A percentile compares a stretch with the other conserved stretches of the same genome.
These are phyloP conservation scores for Chimonanthus salicifolius DNA, from an alignment of 164 flowering plant genomes.

Conservation along the genomic window DNA sequence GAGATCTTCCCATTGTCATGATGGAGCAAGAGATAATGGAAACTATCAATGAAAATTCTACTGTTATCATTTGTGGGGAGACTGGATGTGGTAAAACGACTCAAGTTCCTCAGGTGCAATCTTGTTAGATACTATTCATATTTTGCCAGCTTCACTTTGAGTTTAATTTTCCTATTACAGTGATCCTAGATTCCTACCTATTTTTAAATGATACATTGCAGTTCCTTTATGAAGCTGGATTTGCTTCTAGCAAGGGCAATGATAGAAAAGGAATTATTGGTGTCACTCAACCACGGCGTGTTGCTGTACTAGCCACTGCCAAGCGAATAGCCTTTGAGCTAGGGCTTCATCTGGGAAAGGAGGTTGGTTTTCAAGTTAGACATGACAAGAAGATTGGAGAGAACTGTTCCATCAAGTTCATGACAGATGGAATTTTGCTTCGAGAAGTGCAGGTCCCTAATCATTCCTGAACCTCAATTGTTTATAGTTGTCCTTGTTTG, in stretches of 20 bases:
- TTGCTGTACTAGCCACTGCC: slow-evolving; percentile 96
- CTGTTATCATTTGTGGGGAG: slow-evolving; percentile 83
- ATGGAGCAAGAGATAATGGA: slow-evolving; percentile 99
- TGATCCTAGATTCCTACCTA: neutral
- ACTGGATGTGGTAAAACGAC: slow-evolving; percentile 98
- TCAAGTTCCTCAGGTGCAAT: slow-evolving; percentile 83
- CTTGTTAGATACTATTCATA: neutral
- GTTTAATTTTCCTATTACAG: neutral
- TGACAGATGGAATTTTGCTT: slow-evolving; percentile 98
- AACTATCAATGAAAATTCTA: slow-evolving; percentile 64
- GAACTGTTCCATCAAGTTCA: slow-evolving; percentile 76
- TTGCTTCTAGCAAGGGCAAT: slow-evolving; percentile 45
- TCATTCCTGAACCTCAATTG: slow-evolving; percentile 1
- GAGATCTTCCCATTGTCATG: slow-evolving; percentile 90
- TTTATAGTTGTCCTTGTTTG: neutral
- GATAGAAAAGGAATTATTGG: slow-evolving; percentile 71
- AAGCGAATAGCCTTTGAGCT: slow-evolving; percentile 91
- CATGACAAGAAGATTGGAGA: slow-evolving; percentile 85
- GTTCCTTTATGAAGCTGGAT: slow-evolving; percentile 98
- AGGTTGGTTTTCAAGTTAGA: slow-evolving; percentile 96
- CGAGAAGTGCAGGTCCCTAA: slow-evolving; percentile 80
- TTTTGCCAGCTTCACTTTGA: neutral
- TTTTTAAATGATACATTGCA: slow-evolving; percentile 27
- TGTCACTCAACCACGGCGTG: slow-evolving; percentile 96
- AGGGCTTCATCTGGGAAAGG: slow-evolving; percentile 73